Evolutionary conservation across 2,329 filamentous ascomycete genomes (phyloP).

Genomic region (Stenocarpella maydis): DNA sequence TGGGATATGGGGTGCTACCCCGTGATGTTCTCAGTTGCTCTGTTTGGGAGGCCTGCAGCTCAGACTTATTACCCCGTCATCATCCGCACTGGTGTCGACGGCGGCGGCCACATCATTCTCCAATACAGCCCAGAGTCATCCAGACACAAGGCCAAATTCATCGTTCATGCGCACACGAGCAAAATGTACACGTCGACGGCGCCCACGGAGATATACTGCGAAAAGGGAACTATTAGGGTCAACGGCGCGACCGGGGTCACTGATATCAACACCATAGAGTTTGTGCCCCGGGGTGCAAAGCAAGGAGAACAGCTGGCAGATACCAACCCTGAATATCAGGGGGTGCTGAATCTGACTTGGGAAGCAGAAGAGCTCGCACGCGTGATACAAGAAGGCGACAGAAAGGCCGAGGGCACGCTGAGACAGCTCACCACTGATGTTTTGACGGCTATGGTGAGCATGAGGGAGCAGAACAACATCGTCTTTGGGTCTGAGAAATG

Average conservation of each 20-base stretch:
- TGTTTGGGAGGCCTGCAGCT: constrained; percentile 31
- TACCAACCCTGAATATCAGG: constrained; percentile 30
- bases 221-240: constrained; percentile 32
- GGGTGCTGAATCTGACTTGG: constrained; percentile 33
- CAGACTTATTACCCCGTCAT: constrained; percentile 32
- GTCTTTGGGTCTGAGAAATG: constrained; percentile 31
- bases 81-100: constrained; percentile 33
- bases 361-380: constrained; percentile 32
- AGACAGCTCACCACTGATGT: constrained; percentile 29
- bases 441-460: constrained; percentile 31
- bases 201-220: constrained; percentile 34
- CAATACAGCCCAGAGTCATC: constrained; percentile 27
- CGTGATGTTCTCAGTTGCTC: constrained; percentile 29
- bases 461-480: constrained; percentile 34
- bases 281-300: constrained; percentile 28
- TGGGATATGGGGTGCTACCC: constrained; percentile 36
- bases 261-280: constrained; percentile 34
- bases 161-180: constrained; percentile 34
- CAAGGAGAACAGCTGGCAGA: constrained; percentile 31
- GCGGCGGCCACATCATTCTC: constrained; percentile 32
- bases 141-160: constrained; percentile 33
- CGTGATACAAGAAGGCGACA: constrained; percentile 26
- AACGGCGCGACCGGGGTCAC: constrained; percentile 33
- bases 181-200: constrained; percentile 36
- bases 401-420: constrained; percentile 21